A percentile compares a stretch with the other conserved stretches of the same genome.
Conservation (phyloP, 2,329 filamentous ascomycete genomes). For the Chrysosphaeria jannelii region DNA sequence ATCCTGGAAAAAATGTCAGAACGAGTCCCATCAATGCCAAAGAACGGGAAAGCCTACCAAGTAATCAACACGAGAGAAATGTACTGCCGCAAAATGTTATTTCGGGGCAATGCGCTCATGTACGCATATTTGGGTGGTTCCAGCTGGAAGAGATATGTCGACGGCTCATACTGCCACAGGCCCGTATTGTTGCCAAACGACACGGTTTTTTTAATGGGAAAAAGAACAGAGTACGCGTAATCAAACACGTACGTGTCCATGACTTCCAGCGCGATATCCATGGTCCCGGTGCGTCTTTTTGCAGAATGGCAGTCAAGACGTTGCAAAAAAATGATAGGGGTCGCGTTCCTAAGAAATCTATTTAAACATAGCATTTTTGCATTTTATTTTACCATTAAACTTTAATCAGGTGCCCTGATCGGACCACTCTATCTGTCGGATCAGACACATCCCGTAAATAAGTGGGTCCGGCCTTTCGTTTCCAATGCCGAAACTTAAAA, state of each 20-base stretch:
- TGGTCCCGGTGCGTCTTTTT: no score
- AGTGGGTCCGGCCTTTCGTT: no score
- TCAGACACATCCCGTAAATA: no score
- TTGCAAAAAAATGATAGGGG: no score
- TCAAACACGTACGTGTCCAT: conserved; percentile 62
- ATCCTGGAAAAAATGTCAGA: conserved; percentile 23
- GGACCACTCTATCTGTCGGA: no score
- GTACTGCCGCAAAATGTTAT: conserved; percentile 47
- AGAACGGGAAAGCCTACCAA: conserved; percentile 24
- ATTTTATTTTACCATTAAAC: no score
- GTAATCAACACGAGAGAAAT: conserved; percentile 57
- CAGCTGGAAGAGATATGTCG: conserved; percentile 37
- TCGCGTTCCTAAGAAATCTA: no score
- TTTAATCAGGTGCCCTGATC: no score
- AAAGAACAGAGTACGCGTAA: conserved; percentile 38
- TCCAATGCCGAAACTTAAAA: no score
- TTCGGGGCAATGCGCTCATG: conserved; percentile 44
- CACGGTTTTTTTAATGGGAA: conserved; percentile 23
- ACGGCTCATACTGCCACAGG: conserved; percentile 39
- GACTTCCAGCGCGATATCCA: conserved; percentile 80
- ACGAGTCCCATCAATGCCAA: background rate
- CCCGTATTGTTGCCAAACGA: conserved; percentile 26
- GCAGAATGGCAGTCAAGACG: no score
- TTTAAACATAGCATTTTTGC: no score
- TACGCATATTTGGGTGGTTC: conserved; percentile 50